A percentile compares a stretch with the other conserved stretches of the same genome.
Conservation (phyloP, 75 land plant species). For the Pinus tabuliformis region DNA sequence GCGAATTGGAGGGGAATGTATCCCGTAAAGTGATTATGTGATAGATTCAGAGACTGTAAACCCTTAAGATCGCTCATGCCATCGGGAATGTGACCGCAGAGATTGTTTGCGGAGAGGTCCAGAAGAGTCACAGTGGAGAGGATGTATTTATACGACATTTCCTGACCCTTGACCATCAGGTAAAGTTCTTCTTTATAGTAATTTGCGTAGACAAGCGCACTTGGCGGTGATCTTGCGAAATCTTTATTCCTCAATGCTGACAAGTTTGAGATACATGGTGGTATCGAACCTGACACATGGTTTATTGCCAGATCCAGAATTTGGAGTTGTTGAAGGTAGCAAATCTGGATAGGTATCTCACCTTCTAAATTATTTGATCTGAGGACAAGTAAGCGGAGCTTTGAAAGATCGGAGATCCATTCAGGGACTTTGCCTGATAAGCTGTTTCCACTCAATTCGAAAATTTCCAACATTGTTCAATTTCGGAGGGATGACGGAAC, state of each 20-base stretch:
- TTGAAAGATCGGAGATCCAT: background rate
- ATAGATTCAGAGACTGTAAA: conserved; percentile 4
- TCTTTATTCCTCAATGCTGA: background rate
- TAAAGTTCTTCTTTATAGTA: background rate
- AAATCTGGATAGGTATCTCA: background rate
- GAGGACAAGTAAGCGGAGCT: background rate
- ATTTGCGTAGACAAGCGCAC: background rate
- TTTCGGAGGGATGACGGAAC: background rate
- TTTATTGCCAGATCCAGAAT: conserved; percentile 6
- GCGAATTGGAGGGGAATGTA: background rate
- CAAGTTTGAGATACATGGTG: background rate
- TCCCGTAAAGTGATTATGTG: conserved; percentile 8
- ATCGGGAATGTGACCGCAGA: conserved; percentile 6
- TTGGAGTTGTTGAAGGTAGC: background rate
- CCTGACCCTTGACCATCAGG: background rate
- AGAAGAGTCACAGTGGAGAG: background rate
- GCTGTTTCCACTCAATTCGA: background rate
- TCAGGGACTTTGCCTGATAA: background rate
- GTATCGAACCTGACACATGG: background rate
- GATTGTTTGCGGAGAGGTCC: conserved; percentile 9
- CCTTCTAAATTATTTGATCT: background rate
- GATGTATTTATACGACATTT: background rate
- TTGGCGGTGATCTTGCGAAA: background rate
- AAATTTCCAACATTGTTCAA: background rate
- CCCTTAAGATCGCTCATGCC: background rate